Evolutionary conservation across 495 filamentous ascomycete genomes (phyloP).

Genomic region (Podospora fimiseda): DNA sequence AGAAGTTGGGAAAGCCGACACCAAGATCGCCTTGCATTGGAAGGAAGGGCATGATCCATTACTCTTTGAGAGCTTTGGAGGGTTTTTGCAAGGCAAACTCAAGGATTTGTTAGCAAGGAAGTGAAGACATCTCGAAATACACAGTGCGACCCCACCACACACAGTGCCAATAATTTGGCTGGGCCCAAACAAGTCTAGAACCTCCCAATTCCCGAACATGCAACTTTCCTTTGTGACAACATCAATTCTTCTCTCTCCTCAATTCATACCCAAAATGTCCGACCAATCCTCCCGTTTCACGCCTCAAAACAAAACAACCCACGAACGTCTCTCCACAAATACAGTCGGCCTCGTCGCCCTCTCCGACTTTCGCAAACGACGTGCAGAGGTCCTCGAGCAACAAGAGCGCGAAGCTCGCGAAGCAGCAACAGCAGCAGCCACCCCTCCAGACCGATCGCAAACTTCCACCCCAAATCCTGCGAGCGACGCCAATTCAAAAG

Average conservation of each 20-base stretch:
- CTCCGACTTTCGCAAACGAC: slow-evolving; percentile 92
- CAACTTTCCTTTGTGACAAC: no score
- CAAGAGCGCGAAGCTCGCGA: slow-evolving; percentile 77
- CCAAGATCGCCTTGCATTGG: slow-evolving; percentile 58
- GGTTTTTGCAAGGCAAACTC: slow-evolving; percentile 49
- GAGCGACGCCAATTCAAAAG: slow-evolving; percentile 28
- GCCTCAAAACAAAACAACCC: slow-evolving; percentile 69
- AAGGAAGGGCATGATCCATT: slow-evolving; percentile 64
- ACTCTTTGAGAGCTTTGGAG: slow-evolving; percentile 84
- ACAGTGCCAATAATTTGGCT: no score
- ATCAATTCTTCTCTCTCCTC: no score
- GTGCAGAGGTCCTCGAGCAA: slow-evolving; percentile 87
- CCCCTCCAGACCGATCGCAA: slow-evolving; percentile 34
- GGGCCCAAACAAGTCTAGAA: no score
- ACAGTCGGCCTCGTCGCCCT: slow-evolving; percentile 91
- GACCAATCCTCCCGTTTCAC: slow-evolving; percentile 59
- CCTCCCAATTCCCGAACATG: no score
- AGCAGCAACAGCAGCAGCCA: slow-evolving; percentile 45
- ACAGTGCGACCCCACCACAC: no score
- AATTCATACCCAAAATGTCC: slow-evolving; percentile 23
- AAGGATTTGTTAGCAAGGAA: slow-evolving; percentile 5
- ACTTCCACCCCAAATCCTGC: slow-evolving; percentile 35
- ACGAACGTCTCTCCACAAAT: slow-evolving; percentile 85
- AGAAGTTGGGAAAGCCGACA: slow-evolving; percentile 11
- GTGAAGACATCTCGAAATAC: no score